A percentile compares a stretch with the other conserved stretches of the same genome.
Conservation (phyloP, 2,329 filamentous ascomycete species). For the Aspergillus sp. region DNA sequence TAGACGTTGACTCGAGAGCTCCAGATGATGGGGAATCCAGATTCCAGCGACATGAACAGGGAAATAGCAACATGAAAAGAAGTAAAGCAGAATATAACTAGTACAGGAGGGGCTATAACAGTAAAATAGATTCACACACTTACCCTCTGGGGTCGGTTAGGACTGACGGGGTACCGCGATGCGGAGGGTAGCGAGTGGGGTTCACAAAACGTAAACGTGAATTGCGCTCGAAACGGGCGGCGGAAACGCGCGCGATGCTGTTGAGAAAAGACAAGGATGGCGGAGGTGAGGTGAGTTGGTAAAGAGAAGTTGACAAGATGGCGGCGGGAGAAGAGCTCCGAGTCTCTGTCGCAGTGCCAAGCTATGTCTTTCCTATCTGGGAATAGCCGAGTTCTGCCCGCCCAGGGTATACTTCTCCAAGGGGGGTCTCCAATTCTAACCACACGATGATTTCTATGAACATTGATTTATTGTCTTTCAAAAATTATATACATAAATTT, state of each 20-base stretch:
- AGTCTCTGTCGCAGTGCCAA: constrained; percentile 19
- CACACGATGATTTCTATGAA: not conserved
- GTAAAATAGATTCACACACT: constrained; percentile 1
- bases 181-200: not conserved
- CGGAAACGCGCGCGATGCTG: not conserved
- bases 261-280: not conserved
- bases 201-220: not conserved
- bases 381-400: constrained; percentile 7
- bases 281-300: constrained; percentile 3
- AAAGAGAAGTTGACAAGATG: constrained; percentile 4
- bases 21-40: not conserved
- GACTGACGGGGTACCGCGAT: not conserved
- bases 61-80: not conserved
- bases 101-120: not conserved
- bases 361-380: constrained; percentile 20
- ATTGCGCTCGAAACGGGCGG: not conserved
- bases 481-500: constrained; percentile 15
- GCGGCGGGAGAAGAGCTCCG: constrained; percentile 6
- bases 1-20: not conserved
- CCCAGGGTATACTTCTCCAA: not conserved
- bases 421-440: not conserved
- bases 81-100: not conserved
- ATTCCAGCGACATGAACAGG: not conserved
- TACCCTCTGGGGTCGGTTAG: constrained; percentile 1
- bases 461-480: constrained; percentile 10